phyloP scores from a whole-genome alignment of 352 stramenopile genomes.

The Aphanomyces euteiches region DNA sequence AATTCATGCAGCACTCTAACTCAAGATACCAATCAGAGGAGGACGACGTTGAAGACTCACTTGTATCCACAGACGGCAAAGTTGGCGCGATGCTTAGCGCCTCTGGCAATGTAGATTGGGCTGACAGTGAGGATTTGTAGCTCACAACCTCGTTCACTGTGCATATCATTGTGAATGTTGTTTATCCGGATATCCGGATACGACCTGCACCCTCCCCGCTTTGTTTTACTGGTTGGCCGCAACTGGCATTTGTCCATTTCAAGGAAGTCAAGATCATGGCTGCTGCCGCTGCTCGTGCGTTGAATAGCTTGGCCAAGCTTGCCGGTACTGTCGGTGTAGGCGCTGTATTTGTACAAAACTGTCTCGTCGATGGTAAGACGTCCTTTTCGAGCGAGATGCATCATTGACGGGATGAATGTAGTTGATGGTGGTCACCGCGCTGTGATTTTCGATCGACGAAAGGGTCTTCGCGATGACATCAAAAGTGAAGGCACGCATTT shows the following conservation, averaged over 20 bases:
- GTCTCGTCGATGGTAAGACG: conserved; percentile 28
- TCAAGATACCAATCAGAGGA: too few relatives aligned
- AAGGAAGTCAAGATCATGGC: conserved; percentile 21
- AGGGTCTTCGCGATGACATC: conserved; percentile 94
- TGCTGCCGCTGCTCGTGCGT: conserved; percentile 19
- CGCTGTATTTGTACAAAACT: conserved; percentile 26
- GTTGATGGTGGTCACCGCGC: conserved; percentile 98
- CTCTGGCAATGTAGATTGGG: too few relatives aligned
- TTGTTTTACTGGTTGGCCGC: conserved; percentile 15
- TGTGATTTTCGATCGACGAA: conserved; percentile 99
- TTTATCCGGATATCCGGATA: conserved; percentile 10
- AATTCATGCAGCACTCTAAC: too few relatives aligned
- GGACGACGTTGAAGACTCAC: too few relatives aligned
- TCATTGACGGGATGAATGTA: conserved; percentile 30
- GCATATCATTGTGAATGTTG: too few relatives aligned
- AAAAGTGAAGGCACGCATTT: conserved; percentile 98
- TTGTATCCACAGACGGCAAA: too few relatives aligned
- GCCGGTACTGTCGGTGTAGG: conserved; percentile 22
- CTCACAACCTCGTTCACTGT: too few relatives aligned
- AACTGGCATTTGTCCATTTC: conserved; percentile 20
- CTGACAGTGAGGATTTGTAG: too few relatives aligned
- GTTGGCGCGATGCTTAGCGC: too few relatives aligned
- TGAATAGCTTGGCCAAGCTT: conserved; percentile 20
- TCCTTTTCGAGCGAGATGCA: not conserved
- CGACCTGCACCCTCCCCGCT: not conserved